phyloP scores from a whole-genome alignment of 2,329 filamentous ascomycete genomes.

The Microcyclosporella mali region DNA sequence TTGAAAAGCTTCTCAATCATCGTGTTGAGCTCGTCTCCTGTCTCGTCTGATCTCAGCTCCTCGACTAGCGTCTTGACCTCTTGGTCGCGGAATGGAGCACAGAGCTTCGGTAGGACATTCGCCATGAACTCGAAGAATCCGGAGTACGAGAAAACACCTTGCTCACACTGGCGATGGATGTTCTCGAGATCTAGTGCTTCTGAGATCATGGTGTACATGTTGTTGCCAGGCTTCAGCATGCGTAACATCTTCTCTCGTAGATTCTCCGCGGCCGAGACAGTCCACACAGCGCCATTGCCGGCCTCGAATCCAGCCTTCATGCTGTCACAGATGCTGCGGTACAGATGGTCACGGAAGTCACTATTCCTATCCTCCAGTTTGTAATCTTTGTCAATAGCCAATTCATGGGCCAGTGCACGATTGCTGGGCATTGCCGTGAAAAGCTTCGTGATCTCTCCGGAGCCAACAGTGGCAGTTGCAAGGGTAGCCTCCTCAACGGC shows the following conservation, averaged over 20 bases:
- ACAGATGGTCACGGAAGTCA: slow-evolving; percentile 52
- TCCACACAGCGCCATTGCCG: slow-evolving; percentile 61
- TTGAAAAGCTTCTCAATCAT: slow-evolving; percentile 72
- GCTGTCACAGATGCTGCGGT: slow-evolving; percentile 53
- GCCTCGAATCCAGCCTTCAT: slow-evolving; percentile 59
- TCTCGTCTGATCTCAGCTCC: slow-evolving; percentile 37
- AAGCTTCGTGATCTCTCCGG: slow-evolving; percentile 46
- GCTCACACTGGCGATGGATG: slow-evolving; percentile 61
- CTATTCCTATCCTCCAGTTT: slow-evolving; percentile 58
- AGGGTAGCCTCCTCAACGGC: slow-evolving; percentile 16
- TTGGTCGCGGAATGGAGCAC: slow-evolving; percentile 72
- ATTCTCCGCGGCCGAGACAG: slow-evolving; percentile 63
- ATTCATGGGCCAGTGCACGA: slow-evolving; percentile 67
- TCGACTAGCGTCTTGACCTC: slow-evolving; percentile 64
- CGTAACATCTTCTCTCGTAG: slow-evolving; percentile 67
- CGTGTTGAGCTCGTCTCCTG: slow-evolving; percentile 48
- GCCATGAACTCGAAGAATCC: slow-evolving; percentile 74
- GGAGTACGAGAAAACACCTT: slow-evolving; percentile 72
- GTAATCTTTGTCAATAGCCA: slow-evolving; percentile 73
- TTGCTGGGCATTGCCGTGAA: slow-evolving; percentile 64
- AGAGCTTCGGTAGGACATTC: slow-evolving; percentile 68
- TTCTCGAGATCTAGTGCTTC: slow-evolving; percentile 69
- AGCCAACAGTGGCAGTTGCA: slow-evolving; percentile 15
- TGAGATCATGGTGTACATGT: slow-evolving; percentile 67
- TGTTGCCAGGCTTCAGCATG: slow-evolving; percentile 63